Conservation (phyloP, 805 yeast species). For the Lipomyces anomalus region DNA sequence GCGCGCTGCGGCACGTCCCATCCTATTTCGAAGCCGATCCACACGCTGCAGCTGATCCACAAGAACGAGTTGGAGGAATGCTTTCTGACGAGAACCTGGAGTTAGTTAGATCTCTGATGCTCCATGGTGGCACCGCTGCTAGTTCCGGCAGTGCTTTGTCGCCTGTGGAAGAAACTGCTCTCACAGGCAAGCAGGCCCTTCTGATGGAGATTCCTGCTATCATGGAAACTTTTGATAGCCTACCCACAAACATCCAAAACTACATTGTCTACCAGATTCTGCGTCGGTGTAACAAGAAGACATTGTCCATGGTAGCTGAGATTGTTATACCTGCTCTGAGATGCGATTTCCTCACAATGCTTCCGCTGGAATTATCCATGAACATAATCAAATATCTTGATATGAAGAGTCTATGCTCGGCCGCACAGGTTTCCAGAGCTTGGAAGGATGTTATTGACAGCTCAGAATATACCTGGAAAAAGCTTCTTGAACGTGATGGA, state of each 20-base stretch:
- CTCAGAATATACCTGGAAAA: conserved; percentile 64
- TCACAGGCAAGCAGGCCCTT: conserved; percentile 6
- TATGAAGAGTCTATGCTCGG: conserved; percentile 51
- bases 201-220: conserved; percentile 26
- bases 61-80: no score
- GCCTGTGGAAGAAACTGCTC: not conserved
- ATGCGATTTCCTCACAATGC: conserved; percentile 61
- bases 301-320: conserved; percentile 55
- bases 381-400: conserved; percentile 63
- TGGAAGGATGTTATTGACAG: conserved; percentile 67
- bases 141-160: no score
- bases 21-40: not conserved
- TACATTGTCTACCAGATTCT: conserved; percentile 51
- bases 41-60: not conserved
- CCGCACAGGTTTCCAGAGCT: conserved; percentile 56
- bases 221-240: conserved; percentile 32
- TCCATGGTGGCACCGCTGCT: conserved; percentile 1
- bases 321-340: conserved; percentile 51
- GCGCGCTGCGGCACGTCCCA: conserved; percentile 6
- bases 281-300: conserved; percentile 51
- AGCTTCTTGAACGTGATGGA: conserved; percentile 55
- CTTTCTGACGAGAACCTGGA: conserved; percentile 2
- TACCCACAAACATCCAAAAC: conserved; percentile 45
- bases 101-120: conserved; percentile 3
- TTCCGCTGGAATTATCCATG: conserved; percentile 72